A percentile compares a stretch with the other conserved stretches of the same genome.
Evolutionary conservation across 2,329 filamentous ascomycete species (phyloP).

Genomic region (Cordyceps tenuipes): DNA sequence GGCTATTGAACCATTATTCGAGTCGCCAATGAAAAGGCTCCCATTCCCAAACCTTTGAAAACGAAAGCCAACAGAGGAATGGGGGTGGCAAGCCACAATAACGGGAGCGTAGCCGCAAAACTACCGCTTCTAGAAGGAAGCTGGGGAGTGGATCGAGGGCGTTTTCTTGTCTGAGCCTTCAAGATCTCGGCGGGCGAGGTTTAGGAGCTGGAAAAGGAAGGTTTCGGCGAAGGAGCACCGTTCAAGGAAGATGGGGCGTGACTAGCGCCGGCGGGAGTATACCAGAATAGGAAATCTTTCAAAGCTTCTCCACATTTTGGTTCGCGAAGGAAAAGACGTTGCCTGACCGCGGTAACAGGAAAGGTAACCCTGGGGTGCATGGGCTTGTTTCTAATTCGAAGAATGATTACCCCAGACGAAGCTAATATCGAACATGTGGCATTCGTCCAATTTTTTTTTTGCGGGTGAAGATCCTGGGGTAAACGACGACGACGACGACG

Average conservation of each 20-base stretch:
- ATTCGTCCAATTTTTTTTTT: not conserved
- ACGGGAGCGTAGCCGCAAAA: slow-evolving; percentile 1
- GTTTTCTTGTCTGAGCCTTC: not conserved
- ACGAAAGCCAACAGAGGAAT: not conserved
- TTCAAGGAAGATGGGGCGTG: not conserved
- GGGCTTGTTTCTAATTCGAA: not conserved
- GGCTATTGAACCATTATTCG: not conserved
- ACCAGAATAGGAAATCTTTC: not conserved
- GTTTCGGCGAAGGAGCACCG: not conserved
- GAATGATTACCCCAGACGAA: slow-evolving; percentile 9
- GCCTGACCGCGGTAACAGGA: not conserved
- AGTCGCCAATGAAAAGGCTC: not conserved
- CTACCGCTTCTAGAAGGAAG: not conserved
- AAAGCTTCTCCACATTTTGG: not conserved
- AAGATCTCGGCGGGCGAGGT: slow-evolving; percentile 8
- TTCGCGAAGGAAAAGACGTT: not conserved
- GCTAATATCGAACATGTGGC: slow-evolving; percentile 10
- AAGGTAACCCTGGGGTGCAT: not conserved
- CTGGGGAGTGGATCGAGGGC: not conserved
- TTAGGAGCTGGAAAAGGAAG: not conserved
- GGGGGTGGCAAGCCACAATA: not conserved
- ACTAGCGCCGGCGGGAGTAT: not conserved
- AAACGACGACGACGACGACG: not conserved
- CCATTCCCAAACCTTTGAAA: not conserved
- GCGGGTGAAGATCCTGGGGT: slow-evolving; percentile 12